These are phyloP conservation scores for Tanozyma kutaoensis DNA, from an alignment of 805 yeast species.

Conservation along the genomic window DNA sequence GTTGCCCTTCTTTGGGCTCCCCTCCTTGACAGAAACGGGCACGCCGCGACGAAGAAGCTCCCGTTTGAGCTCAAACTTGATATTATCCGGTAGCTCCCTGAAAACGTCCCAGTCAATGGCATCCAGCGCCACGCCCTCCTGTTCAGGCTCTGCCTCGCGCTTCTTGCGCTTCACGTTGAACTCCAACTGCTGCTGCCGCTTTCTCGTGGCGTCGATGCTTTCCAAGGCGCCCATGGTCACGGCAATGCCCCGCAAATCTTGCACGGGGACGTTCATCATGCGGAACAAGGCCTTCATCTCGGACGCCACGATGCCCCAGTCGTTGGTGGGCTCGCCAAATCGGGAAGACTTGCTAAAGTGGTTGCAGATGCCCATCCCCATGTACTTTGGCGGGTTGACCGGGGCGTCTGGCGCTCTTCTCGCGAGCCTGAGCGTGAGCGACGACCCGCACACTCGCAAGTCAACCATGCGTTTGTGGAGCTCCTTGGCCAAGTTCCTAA, in stretches of 20 bases:
- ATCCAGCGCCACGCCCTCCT: slow-evolving; percentile 1
- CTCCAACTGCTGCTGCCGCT: slow-evolving; percentile 4
- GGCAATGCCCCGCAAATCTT: slow-evolving; percentile 69
- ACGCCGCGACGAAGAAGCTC: slow-evolving; percentile 36
- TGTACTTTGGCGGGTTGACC: slow-evolving; percentile 55
- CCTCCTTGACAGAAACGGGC: slow-evolving; percentile 6
- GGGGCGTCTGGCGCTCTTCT: slow-evolving; percentile 57
- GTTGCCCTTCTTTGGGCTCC: slow-evolving; percentile 1
- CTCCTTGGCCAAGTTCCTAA: slow-evolving; percentile 45
- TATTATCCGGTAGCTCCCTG: slow-evolving; percentile 48
- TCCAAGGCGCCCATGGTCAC: slow-evolving; percentile 50
- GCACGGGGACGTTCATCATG: slow-evolving; percentile 43
- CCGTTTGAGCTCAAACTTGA: slow-evolving; percentile 44
- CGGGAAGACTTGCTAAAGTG: slow-evolving; percentile 42
- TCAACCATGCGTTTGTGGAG: slow-evolving; percentile 37
- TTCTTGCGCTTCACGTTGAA: slow-evolving; percentile 1
- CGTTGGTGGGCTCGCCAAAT: slow-evolving; percentile 50
- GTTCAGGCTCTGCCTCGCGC: slow-evolving; percentile 1
- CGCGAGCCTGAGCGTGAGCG: slow-evolving; percentile 54
- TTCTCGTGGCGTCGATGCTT: slow-evolving; percentile 14
- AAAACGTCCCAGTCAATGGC: slow-evolving; percentile 57
- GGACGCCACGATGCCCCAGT: slow-evolving; percentile 44
- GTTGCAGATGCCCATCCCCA: slow-evolving; percentile 81
- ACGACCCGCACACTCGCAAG: slow-evolving; percentile 36
- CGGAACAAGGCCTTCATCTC: slow-evolving; percentile 47